These are phyloP conservation scores for Dipteronia dyeriana DNA, from an alignment of 345 rosid species.

Conservation along the genomic window DNA sequence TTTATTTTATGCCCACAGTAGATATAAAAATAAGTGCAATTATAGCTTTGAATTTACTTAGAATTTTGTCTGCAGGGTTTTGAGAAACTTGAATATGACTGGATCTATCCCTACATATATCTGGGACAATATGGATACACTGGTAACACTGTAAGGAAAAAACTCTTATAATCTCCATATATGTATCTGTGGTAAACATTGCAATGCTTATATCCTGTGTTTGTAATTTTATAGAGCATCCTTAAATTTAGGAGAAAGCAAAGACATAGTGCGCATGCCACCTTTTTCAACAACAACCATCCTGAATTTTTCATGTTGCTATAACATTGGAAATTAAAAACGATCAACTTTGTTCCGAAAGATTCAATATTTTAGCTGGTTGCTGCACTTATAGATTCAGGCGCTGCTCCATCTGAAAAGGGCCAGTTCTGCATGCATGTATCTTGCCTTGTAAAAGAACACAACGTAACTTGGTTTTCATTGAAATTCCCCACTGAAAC, in stretches of 20 bases:
- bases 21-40: neutral
- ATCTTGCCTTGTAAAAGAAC: neutral
- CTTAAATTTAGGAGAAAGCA: neutral
- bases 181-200: neutral
- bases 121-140: neutral
- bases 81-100: conserved; percentile 42
- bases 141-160: neutral
- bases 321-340: neutral
- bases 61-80: conserved; percentile 33
- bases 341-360: neutral
- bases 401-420: neutral
- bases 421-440: neutral
- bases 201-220: no score
- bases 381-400: no score
- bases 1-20: neutral
- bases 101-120: conserved; percentile 16
- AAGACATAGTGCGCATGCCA: neutral
- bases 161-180: neutral
- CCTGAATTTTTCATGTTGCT: neutral
- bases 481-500: neutral
- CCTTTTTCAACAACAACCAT: neutral
- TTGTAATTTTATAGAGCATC: neutral
- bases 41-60: neutral
- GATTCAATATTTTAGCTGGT: neutral
- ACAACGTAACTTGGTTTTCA: neutral